These are phyloP conservation scores for Megacollybia marginata DNA, from an alignment of 768 basidiomycete genomes.

Conservation along the genomic window DNA sequence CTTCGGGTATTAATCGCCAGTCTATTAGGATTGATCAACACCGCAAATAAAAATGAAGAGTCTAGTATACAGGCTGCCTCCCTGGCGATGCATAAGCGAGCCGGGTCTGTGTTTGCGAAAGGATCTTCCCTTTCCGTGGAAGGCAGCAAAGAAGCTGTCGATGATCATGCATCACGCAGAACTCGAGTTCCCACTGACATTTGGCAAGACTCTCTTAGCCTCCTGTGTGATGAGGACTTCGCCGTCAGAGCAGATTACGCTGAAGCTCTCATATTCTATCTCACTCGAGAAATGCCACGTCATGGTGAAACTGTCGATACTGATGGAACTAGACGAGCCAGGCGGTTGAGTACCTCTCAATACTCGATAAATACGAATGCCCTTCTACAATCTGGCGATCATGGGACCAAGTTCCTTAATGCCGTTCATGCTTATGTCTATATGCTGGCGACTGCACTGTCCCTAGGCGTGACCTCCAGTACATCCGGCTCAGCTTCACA, in stretches of 20 bases:
- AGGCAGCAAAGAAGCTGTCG: constrained; percentile 17
- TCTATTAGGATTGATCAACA: constrained; percentile 60
- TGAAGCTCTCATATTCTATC: constrained; percentile 64
- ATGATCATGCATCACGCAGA: constrained; percentile 42
- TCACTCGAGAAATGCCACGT: constrained; percentile 68
- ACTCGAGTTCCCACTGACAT: constrained; percentile 71
- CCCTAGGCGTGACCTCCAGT: constrained; percentile 41
- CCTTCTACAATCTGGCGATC: constrained; percentile 49
- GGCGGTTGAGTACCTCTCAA: constrained; percentile 36
- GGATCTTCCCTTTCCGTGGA: constrained; percentile 18
- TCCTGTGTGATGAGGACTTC: constrained; percentile 75
- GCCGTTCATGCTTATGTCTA: constrained; percentile 78
- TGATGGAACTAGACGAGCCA: constrained; percentile 39
- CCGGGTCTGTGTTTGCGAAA: constrained; percentile 10
- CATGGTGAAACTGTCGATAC: constrained; percentile 42
- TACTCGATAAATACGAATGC: constrained; percentile 39
- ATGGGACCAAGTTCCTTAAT: constrained; percentile 66
- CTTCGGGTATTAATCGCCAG: constrained; percentile 65
- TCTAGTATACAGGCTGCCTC: constrained; percentile 7
- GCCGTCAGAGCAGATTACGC: constrained; percentile 77
- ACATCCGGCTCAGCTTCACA: constrained; percentile 35
- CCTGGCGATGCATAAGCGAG: constrained; percentile 18
- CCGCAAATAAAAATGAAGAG: constrained; percentile 45
- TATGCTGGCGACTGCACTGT: constrained; percentile 65
- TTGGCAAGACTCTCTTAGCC: constrained; percentile 86